These are phyloP conservation scores for Panicum virgatum DNA, from an alignment of 202 grass and related monocot genomes.

Conservation along the genomic window DNA sequence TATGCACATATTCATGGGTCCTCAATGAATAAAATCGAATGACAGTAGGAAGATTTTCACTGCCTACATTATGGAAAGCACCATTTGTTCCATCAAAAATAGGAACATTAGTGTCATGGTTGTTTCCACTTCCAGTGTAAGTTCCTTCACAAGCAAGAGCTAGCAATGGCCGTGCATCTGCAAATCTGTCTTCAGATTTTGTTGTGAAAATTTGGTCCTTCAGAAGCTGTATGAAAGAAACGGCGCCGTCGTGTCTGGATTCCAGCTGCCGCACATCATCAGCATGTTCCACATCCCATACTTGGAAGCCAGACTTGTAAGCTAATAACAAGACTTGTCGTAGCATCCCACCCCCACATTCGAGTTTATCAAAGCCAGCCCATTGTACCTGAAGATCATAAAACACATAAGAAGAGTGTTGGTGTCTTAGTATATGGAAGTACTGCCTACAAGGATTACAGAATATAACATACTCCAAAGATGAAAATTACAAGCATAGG, in stretches of 20 bases:
- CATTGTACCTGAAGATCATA: constrained; percentile 71
- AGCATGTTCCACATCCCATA: constrained; percentile 95
- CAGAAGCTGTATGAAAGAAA: constrained; percentile 89
- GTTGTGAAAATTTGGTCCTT: constrained; percentile 68
- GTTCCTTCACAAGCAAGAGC: constrained; percentile 62
- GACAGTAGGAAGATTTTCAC: constrained; percentile 61
- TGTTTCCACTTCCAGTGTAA: constrained; percentile 50
- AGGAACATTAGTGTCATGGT: constrained; percentile 45
- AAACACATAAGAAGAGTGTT: constrained; percentile 1
- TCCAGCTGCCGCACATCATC: constrained; percentile 88
- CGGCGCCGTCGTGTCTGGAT: constrained; percentile 67
- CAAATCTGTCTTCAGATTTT: constrained; percentile 61
- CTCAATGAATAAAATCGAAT: constrained; percentile 90
- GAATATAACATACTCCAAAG: background rate
- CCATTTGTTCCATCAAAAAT: constrained; percentile 56
- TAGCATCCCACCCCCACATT: constrained; percentile 52
- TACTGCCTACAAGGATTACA: constrained; percentile 15
- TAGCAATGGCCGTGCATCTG: constrained; percentile 69
- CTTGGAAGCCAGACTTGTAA: constrained; percentile 92
- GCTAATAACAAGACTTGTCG: constrained; percentile 72
- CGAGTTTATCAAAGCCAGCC: constrained; percentile 93
- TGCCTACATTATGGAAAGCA: constrained; percentile 46
- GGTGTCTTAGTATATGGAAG: background rate
- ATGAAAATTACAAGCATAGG: background rate
- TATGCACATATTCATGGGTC: constrained; percentile 74